Conservation (phyloP, 2,329 filamentous ascomycete species). For the Mycogone perniciosa region DNA sequence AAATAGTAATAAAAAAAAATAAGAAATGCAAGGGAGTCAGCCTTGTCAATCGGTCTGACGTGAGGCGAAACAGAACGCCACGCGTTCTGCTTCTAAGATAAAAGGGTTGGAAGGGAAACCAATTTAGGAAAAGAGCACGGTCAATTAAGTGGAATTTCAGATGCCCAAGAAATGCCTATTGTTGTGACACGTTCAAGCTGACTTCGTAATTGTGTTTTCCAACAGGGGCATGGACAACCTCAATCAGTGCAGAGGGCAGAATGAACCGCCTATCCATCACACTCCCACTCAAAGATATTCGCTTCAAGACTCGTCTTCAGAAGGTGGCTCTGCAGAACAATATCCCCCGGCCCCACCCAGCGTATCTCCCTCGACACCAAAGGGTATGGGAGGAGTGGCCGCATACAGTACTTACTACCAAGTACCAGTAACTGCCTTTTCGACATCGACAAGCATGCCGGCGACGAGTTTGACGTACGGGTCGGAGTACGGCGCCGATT, state of each 20-base stretch:
- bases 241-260: conserved; percentile 12
- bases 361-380: conserved; percentile 40
- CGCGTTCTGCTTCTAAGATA: too few species aligned
- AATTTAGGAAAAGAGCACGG: too few species aligned
- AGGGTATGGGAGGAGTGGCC: conserved; percentile 50
- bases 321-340: conserved; percentile 31
- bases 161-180: too few species aligned
- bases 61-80: too few species aligned
- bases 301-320: conserved; percentile 41
- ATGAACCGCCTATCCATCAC: conserved; percentile 49
- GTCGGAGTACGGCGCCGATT: conserved; percentile 59
- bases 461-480: conserved; percentile 51
- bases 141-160: too few species aligned
- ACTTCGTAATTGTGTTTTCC: too few species aligned
- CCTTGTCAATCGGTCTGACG: too few species aligned
- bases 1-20: too few species aligned
- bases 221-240: conserved; percentile 13
- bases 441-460: conserved; percentile 51
- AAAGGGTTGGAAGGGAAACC: too few species aligned
- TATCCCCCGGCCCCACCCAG: conserved; percentile 46
- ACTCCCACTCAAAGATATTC: conserved; percentile 49
- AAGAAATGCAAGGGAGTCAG: too few species aligned
- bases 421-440: conserved; percentile 45
- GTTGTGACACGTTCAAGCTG: too few species aligned
- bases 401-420: conserved; percentile 56